Base-by-base conservation (phyloP, 2,329 filamentous ascomycete species). In the Colletotrichum eleusines region DNA sequence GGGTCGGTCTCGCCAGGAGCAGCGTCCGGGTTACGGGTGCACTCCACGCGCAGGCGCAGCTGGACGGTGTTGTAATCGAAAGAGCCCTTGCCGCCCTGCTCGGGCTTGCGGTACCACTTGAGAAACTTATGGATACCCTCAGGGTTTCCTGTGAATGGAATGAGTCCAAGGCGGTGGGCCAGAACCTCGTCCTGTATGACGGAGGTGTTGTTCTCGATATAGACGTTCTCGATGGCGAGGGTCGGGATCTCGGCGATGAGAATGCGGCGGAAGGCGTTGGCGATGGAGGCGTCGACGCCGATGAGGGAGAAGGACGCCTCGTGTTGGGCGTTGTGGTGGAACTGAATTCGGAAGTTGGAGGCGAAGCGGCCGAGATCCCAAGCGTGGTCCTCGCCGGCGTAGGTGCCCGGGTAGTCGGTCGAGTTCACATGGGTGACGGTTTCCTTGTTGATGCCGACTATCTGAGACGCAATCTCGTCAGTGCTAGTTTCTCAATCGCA, bases 111-210 rank as follows among this genome's bases (percentile, higher is more conserved):
- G 82, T 89, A 94, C 91, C 93, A 97, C 79, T 90, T 91, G 83
- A 98, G 86, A 85, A 91, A 95, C 76, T 92, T 89, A 69, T 85
- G 85, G 66, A 99, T 85, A 62, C 93, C 95, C 66, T 92, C 87
- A 74, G 91, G 89, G 72, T 90, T 89, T 74, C 94, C 96, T 74
- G 91, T 92, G 75, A 99, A 91, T 23, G 97, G 96, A 65, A 99
- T 92, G 55, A 99, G 89, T 70, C 96, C 96, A 40, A 99, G 86
- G 54, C 96, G 89, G 80, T 96, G 93, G 20, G 95, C 92, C 62
- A 99, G 90, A 5, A 99, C 95, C 84, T 99, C 96, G 79, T 99
- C 96, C 81, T 98, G 95, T 77, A 99, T 96, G 44, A 99, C 94
- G 6, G 94, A 97, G 61, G 95, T 98, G 86, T 99, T 99, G 86